A percentile compares a stretch with the other conserved stretches of the same genome.
Evolutionary conservation across 2,329 filamentous ascomycete genomes (phyloP).

Genomic region (Xylaria multiplex): DNA sequence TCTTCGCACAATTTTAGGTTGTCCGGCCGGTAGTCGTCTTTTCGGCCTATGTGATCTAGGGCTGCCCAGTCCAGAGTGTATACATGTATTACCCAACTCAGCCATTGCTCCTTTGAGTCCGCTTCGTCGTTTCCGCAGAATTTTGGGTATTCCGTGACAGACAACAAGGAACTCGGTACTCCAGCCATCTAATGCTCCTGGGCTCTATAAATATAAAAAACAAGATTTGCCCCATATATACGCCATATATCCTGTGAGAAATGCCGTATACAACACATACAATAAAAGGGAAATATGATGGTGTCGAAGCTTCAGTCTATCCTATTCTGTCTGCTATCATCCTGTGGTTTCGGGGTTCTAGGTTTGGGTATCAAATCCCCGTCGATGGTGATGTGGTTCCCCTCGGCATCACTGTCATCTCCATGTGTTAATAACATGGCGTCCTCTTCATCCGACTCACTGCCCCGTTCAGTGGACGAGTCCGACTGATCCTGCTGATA

Average conservation of each 20-base stretch:
- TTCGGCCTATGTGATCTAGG: background rate
- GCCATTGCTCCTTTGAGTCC: background rate
- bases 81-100: background rate
- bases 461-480: slow-evolving; percentile 52
- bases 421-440: slow-evolving; percentile 57
- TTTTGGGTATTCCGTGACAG: background rate
- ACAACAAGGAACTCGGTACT: background rate
- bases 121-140: background rate
- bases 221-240: slow-evolving; percentile 22
- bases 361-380: slow-evolving; percentile 54
- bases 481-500: slow-evolving; percentile 48
- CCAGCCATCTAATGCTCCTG: slow-evolving; percentile 7
- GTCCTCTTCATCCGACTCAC: slow-evolving; percentile 57
- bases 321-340: slow-evolving; percentile 37
- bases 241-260: slow-evolving; percentile 27
- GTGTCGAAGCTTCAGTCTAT: slow-evolving; percentile 39
- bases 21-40: background rate
- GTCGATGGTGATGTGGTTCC: slow-evolving; percentile 53
- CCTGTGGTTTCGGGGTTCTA: slow-evolving; percentile 41
- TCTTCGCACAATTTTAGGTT: background rate
- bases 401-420: slow-evolving; percentile 50
- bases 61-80: too few species aligned
- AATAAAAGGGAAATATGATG: slow-evolving; percentile 31
- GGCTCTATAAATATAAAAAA: background rate
- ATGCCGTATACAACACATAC: slow-evolving; percentile 35